Percentiles rank a stretch among this genome's conserved stretches.
Conservation (phyloP, 2,329 filamentous ascomycete genomes). For the Xylariaceae sp. region DNA sequence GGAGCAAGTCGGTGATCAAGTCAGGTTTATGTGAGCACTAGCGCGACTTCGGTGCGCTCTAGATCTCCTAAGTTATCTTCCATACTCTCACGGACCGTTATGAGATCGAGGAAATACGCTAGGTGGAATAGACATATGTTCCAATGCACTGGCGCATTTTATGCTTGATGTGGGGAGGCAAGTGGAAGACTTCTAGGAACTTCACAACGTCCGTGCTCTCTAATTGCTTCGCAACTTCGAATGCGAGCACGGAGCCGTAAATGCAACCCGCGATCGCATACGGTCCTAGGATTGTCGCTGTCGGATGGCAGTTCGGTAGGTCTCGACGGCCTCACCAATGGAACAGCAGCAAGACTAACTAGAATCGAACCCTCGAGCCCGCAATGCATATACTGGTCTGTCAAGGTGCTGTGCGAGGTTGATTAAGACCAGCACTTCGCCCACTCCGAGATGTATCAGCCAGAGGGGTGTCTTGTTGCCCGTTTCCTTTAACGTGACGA, state of each 20-base stretch:
- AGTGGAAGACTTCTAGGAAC: conserved; percentile 55
- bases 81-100: too few species aligned
- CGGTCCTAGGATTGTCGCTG: conserved; percentile 53
- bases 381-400: conserved; percentile 55
- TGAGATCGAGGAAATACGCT: conserved; percentile 48
- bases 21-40: too few species aligned
- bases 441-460: conserved; percentile 50
- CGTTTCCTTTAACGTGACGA: too few species aligned
- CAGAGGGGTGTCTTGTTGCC: conserved; percentile 48
- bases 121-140: conserved; percentile 49
- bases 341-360: conserved; percentile 46
- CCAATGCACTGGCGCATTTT: conserved; percentile 50
- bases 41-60: too few species aligned
- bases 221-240: conserved; percentile 56
- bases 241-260: conserved; percentile 57
- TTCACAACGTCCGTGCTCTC: conserved; percentile 47
- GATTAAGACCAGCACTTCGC: conserved; percentile 52
- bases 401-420: conserved; percentile 48
- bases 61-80: too few species aligned
- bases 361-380: conserved; percentile 51
- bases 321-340: conserved; percentile 49
- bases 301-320: conserved; percentile 51
- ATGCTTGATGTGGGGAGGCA: conserved; percentile 55
- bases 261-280: conserved; percentile 61
- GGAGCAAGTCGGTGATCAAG: too few species aligned